These are phyloP conservation scores for Mortierella polycephala DNA, from an alignment of 371 early-diverging fungal species.

Conservation along the genomic window DNA sequence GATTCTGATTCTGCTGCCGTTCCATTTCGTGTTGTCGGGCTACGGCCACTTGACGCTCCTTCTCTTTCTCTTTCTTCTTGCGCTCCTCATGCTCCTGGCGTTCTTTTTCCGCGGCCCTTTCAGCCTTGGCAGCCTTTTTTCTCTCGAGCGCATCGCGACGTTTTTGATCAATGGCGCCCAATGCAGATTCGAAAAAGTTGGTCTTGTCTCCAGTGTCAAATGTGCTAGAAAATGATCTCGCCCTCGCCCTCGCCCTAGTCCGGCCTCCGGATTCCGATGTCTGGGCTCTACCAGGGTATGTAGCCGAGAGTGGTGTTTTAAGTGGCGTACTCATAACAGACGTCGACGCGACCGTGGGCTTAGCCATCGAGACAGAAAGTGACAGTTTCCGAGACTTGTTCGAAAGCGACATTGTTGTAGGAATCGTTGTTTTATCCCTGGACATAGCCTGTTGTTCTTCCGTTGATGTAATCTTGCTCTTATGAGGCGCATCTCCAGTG, in stretches of 20 bases:
- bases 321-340: not conserved
- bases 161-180: slow-evolving; percentile 37
- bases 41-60: slow-evolving; percentile 9
- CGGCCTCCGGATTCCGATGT: slow-evolving; percentile 18
- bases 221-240: slow-evolving; percentile 16
- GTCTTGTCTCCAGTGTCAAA: slow-evolving; percentile 19
- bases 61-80: slow-evolving; percentile 10
- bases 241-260: slow-evolving; percentile 30
- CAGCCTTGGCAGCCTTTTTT: slow-evolving; percentile 23
- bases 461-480: too few relatives aligned
- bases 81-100: slow-evolving; percentile 7
- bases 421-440: not conserved
- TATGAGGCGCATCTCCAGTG: not conserved
- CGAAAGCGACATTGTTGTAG: not conserved
- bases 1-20: too few relatives aligned
- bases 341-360: too few relatives aligned
- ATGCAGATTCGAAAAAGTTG: slow-evolving; percentile 39
- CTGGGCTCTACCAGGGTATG: not conserved
- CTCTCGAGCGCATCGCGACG: slow-evolving; percentile 35
- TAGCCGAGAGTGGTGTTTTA: not conserved
- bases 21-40: slow-evolving; percentile 2
- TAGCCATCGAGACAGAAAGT: too few relatives aligned
- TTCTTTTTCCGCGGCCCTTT: slow-evolving; percentile 8
- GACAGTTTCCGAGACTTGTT: not conserved
- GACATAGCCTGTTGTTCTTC: not conserved